These are phyloP conservation scores for Boehmeria nivea DNA, from an alignment of 306 rosid genomes.

Conservation along the genomic window DNA sequence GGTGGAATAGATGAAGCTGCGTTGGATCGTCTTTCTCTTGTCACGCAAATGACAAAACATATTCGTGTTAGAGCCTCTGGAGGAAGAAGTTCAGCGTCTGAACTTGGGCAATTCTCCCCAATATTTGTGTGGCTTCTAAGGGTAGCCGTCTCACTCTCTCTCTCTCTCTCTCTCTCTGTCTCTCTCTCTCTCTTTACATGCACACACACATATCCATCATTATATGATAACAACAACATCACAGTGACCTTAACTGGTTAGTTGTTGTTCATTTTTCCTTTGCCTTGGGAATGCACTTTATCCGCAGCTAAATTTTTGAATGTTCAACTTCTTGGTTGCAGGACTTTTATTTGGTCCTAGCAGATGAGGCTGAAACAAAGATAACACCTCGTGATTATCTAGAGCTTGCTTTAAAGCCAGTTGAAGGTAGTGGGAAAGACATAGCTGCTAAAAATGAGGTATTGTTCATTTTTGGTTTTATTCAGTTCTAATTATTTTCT, in stretches of 20 bases:
- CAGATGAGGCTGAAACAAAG: slow-evolving; percentile 66
- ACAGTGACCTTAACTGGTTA: no score
- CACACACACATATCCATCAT: no score
- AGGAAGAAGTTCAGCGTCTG: slow-evolving; percentile 65
- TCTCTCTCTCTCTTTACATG: no score
- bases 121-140: slow-evolving; percentile 91
- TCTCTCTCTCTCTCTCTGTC: no score
- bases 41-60: slow-evolving; percentile 92
- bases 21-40: slow-evolving; percentile 90
- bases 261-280: background rate
- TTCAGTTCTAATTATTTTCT: background rate
- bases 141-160: slow-evolving; percentile 31
- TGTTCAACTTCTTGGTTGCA: slow-evolving; percentile 32
- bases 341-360: slow-evolving; percentile 85
- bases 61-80: slow-evolving; percentile 85
- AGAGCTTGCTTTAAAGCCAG: slow-evolving; percentile 80
- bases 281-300: background rate
- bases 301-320: background rate
- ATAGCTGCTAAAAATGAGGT: slow-evolving; percentile 85
- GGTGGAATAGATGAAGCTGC: slow-evolving; percentile 96
- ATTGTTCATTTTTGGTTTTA: slow-evolving; percentile 12
- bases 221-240: no score
- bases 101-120: slow-evolving; percentile 90
- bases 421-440: slow-evolving; percentile 66
- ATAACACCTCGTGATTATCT: slow-evolving; percentile 93